These are phyloP conservation scores for Tetrahymena borealis DNA, from an alignment of 73 alveolate genomes.

Conservation along the genomic window DNA sequence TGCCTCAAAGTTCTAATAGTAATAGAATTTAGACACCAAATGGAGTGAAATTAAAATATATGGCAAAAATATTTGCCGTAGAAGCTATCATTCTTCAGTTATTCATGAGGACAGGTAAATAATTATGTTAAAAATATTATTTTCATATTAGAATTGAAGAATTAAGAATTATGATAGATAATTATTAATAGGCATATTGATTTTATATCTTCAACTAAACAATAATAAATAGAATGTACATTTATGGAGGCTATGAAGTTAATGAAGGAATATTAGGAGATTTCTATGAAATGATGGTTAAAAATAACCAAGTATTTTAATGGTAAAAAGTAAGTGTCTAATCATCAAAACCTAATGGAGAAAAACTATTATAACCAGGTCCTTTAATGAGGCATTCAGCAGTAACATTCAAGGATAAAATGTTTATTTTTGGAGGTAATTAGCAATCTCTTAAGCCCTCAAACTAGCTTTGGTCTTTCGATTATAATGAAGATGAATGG, in stretches of 20 bases:
- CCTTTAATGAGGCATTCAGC: slow-evolving; percentile 93
- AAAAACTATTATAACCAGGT: slow-evolving; percentile 11
- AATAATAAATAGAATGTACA: neutral
- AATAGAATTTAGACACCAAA: slow-evolving; percentile 17
- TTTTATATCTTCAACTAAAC: neutral
- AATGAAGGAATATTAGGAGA: slow-evolving; percentile 42
- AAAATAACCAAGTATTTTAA: neutral
- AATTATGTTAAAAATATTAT: neutral
- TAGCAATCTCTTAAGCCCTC: slow-evolving; percentile 31
- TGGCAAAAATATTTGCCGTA: slow-evolving; percentile 25
- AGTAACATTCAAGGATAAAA: slow-evolving; percentile 38
- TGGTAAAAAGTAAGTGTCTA: neutral
- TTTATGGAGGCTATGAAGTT: slow-evolving; percentile 43
- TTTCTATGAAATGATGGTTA: slow-evolving; percentile 11
- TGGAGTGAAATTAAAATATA: slow-evolving; percentile 34
- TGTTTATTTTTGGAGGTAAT: slow-evolving; percentile 81
- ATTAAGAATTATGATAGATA: neutral
- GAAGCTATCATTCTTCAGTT: slow-evolving; percentile 37
- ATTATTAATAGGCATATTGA: neutral
- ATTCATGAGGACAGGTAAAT: slow-evolving; percentile 14
- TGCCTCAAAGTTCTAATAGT: neutral
- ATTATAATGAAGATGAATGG: slow-evolving; percentile 12
- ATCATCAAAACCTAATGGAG: neutral
- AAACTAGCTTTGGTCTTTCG: slow-evolving; percentile 8
- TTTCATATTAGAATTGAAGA: neutral